phyloP scores from a whole-genome alignment of 352 stramenopile genomes.

The Phytophthora litchii region DNA sequence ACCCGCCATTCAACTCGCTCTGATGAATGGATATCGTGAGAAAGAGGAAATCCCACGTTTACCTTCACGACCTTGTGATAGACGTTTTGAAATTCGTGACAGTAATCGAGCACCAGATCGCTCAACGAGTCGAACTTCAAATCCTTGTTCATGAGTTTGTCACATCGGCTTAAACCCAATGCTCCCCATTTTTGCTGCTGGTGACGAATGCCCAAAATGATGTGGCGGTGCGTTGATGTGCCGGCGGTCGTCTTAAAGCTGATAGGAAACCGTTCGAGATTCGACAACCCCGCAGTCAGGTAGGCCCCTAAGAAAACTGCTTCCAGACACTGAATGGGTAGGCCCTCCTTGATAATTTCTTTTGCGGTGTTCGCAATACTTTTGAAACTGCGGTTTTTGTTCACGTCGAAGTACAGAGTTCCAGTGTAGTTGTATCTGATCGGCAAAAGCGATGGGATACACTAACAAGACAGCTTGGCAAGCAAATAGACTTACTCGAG shows the following conservation, averaged over 20 bases:
- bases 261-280: slow-evolving; percentile 83
- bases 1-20: slow-evolving; percentile 89
- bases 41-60: slow-evolving; percentile 86
- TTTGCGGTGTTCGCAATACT: slow-evolving; percentile 87
- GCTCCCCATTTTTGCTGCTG: slow-evolving; percentile 84
- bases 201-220: slow-evolving; percentile 76
- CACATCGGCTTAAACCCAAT: slow-evolving; percentile 80
- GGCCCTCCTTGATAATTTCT: slow-evolving; percentile 81
- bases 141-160: slow-evolving; percentile 89
- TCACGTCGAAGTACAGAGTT: slow-evolving; percentile 85
- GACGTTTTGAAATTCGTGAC: slow-evolving; percentile 61
- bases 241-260: slow-evolving; percentile 86
- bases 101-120: slow-evolving; percentile 76
- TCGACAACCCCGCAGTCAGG: slow-evolving; percentile 66
- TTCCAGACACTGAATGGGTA: slow-evolving; percentile 91
- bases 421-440: slow-evolving; percentile 89
- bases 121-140: slow-evolving; percentile 80
- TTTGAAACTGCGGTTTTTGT: slow-evolving; percentile 90
- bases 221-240: slow-evolving; percentile 73
- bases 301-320: slow-evolving; percentile 86
- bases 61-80: slow-evolving; percentile 78
- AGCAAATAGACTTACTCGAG: slow-evolving; percentile 55
- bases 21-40: slow-evolving; percentile 86
- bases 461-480: background rate
- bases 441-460: background rate